These are phyloP conservation scores for Penicillium sp. DNA, from an alignment of 2,329 filamentous ascomycete genomes.

Conservation along the genomic window DNA sequence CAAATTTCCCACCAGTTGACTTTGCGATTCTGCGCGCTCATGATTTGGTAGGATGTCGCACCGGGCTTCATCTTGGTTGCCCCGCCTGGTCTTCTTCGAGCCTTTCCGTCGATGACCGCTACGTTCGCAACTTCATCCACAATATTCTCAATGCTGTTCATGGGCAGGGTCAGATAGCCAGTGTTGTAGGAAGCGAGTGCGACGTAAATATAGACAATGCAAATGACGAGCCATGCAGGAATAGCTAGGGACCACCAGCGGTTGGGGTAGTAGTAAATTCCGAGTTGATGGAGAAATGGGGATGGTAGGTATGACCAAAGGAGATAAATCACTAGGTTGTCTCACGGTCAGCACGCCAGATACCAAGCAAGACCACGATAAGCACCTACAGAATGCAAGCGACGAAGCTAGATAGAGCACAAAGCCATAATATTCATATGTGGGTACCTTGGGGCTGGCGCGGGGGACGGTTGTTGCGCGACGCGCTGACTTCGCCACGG, in stretches of 20 bases:
- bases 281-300: constrained; percentile 85
- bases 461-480: constrained; percentile 68
- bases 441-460: constrained; percentile 90
- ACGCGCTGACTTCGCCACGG: constrained; percentile 59
- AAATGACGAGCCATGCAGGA: constrained; percentile 84
- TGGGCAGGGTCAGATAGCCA: constrained; percentile 77
- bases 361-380: neutral
- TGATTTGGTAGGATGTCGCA: constrained; percentile 41
- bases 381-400: constrained; percentile 68
- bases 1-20: constrained; percentile 78
- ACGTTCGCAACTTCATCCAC: constrained; percentile 88
- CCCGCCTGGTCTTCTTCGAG: constrained; percentile 51
- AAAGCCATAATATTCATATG: constrained; percentile 99
- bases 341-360: neutral
- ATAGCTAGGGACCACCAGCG: constrained; percentile 96
- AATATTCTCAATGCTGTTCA: constrained; percentile 80
- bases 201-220: constrained; percentile 88
- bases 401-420: constrained; percentile 90
- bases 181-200: constrained; percentile 89
- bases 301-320: constrained; percentile 89
- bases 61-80: constrained; percentile 43
- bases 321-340: constrained; percentile 55
- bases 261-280: constrained; percentile 95
- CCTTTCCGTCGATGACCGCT: constrained; percentile 73
- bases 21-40: constrained; percentile 42